Evolutionary conservation across 257 asterid species (phyloP).

Genomic region (Nicotiana tomentosiformis): DNA sequence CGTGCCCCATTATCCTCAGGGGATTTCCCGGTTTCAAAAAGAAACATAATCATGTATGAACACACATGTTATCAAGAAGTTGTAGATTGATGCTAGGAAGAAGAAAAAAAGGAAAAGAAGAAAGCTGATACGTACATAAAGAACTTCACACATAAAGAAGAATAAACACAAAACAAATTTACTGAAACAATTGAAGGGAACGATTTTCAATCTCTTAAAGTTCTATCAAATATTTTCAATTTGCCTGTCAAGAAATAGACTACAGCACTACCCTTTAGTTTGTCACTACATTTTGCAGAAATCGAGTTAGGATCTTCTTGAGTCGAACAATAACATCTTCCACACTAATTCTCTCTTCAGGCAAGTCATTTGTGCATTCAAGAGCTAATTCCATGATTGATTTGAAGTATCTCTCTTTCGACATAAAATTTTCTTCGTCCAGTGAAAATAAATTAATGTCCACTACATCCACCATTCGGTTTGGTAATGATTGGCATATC

Average conservation of each 20-base stretch:
- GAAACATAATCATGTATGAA: no score
- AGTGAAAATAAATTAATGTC: slow-evolving; percentile 7
- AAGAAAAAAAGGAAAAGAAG: no score
- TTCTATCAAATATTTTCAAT: no score
- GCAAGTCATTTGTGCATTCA: slow-evolving; percentile 2
- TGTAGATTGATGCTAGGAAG: no score
- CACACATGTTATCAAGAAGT: no score
- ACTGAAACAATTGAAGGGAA: background rate
- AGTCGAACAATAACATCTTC: background rate
- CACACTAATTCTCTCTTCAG: background rate
- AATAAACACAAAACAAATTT: background rate
- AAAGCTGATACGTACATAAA: background rate
- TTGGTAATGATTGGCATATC: slow-evolving; percentile 4
- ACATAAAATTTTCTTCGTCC: background rate
- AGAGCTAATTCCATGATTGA: slow-evolving; percentile 10
- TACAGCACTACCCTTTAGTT: no score
- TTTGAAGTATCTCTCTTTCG: background rate
- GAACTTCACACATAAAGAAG: background rate
- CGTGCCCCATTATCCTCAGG: no score
- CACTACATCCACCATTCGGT: background rate
- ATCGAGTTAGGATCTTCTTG: background rate
- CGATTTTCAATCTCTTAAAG: background rate
- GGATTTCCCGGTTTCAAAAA: no score
- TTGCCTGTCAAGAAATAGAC: no score
- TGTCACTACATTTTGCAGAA: background rate